Percentiles rank a stretch among this genome's conserved stretches.
Conservation (phyloP, 495 filamentous ascomycete genomes). For the Tuber microsphaerosporum region DNA sequence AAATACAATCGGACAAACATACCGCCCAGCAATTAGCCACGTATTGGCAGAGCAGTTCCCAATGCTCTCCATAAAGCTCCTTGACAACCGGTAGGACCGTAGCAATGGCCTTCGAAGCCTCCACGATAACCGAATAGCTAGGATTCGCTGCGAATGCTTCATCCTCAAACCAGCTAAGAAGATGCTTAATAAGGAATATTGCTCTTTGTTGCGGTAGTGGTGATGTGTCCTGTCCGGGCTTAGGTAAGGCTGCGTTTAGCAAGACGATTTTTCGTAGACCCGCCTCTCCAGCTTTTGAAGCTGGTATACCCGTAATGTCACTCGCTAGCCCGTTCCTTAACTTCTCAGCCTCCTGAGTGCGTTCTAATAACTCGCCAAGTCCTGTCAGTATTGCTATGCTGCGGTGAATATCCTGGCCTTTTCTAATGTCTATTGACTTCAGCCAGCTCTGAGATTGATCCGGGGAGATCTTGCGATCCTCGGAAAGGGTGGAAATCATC, state of each 20-base stretch:
- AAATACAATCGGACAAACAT: background rate
- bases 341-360: constrained; percentile 45
- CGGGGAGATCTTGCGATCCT: constrained; percentile 10
- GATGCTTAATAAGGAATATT: constrained; percentile 73
- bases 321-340: constrained; percentile 53
- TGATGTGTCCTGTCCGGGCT: constrained; percentile 47
- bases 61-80: constrained; percentile 77
- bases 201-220: constrained; percentile 68
- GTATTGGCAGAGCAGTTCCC: constrained; percentile 57
- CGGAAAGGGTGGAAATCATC: constrained; percentile 19
- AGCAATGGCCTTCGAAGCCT: constrained; percentile 57
- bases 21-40: constrained; percentile 26
- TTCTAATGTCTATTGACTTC: constrained; percentile 28
- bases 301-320: constrained; percentile 47
- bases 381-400: constrained; percentile 52
- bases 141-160: constrained; percentile 45
- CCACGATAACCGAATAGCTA: constrained; percentile 51
- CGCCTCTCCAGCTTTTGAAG: constrained; percentile 30
- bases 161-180: constrained; percentile 61
- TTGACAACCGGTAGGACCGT: constrained; percentile 62
- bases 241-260: constrained; percentile 54
- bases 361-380: constrained; percentile 47
- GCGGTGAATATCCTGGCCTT: constrained; percentile 45
- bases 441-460: constrained; percentile 25
- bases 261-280: constrained; percentile 53